Base-by-base conservation (phyloP, 345 rosid species). In the Anacardium occidentale region DNA sequence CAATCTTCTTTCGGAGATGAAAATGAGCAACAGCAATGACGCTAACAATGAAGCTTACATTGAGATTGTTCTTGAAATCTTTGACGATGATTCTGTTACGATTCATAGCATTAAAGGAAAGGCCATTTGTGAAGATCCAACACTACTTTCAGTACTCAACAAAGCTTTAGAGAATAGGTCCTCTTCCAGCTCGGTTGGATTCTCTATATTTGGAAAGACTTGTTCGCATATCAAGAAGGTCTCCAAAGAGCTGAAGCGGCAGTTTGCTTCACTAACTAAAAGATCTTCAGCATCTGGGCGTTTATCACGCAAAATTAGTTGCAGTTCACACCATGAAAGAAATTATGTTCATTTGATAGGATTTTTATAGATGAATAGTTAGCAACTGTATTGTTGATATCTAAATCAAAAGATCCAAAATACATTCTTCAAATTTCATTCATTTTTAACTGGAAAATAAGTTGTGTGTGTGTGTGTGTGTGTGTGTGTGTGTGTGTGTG, bases 1-100 rank as follows among this genome's bases (percentile, higher is more conserved):
- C 76, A 88, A 86, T 69, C 82, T 87, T 18, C 90, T 91, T 17
- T 70, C 69, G 0, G 84, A 76, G 56, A 76, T 62, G 52, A 42
- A 18, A 53, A 5, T 5, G 42, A 37, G 42, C 42, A 57, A 9
- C 12, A 44, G 17, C 12, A 79, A 62, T 14, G 77, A 85, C 8
- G 60, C 61, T 14, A 44, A 52, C 14, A 66, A 40, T 3, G 42
- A 6, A 6, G 42, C 42, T 5, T 93, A 86, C 68, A 97, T 91
- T 0, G 98, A 93, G 83, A 90, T 93, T 77, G 91, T 97, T 40
- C 82, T 91, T 4, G 97, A 91, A 77, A 88, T 93, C 45, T 80
- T 85, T 32, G 93, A 91, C 40, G 98, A 89, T 42, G 98, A 88
- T 32, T 85, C 93, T 0, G 92, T 93, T 3, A 93, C 89, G 10